These are phyloP conservation scores for Stylosanthes scabra DNA, from an alignment of 331 rosid species.

Conservation along the genomic window DNA sequence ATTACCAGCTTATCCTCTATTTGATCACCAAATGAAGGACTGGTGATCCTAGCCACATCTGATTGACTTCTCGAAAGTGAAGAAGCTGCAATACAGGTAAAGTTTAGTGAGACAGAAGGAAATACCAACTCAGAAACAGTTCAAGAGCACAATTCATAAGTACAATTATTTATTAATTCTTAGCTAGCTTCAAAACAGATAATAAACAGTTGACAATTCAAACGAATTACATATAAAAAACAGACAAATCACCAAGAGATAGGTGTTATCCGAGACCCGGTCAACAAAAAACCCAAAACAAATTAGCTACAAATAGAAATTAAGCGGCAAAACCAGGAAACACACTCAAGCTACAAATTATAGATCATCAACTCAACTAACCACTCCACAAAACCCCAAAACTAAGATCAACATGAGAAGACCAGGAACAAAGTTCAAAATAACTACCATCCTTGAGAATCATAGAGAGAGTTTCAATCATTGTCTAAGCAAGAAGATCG, in stretches of 20 bases:
- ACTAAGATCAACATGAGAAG: slow-evolving; percentile 12
- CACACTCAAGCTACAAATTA: slow-evolving; percentile 13
- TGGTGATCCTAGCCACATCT: slow-evolving; percentile 61
- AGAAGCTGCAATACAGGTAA: slow-evolving; percentile 58
- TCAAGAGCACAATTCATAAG: slow-evolving; percentile 20
- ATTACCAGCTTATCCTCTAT: slow-evolving; percentile 80
- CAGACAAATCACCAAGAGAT: slow-evolving; percentile 23
- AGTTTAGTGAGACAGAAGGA: slow-evolving; percentile 28
- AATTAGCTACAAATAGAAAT: slow-evolving; percentile 12
- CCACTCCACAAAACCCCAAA: slow-evolving; percentile 27
- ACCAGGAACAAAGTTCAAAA: slow-evolving; percentile 6
- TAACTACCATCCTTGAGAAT: background rate
- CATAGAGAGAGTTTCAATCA: background rate
- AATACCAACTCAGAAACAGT: background rate
- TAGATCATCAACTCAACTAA: slow-evolving; percentile 14
- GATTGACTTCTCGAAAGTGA: slow-evolving; percentile 75
- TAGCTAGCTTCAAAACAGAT: slow-evolving; percentile 23
- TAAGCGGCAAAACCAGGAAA: slow-evolving; percentile 13
- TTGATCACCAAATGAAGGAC: slow-evolving; percentile 64
- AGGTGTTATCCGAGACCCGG: slow-evolving; percentile 8
- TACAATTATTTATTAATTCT: slow-evolving; percentile 6
- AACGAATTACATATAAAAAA: slow-evolving; percentile 27
- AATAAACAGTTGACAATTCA: slow-evolving; percentile 13
- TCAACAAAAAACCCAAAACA: slow-evolving; percentile 16
- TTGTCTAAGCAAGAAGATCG: slow-evolving; percentile 9